A percentile compares a stretch with the other conserved stretches of the same genome.
Conservation (phyloP, 331 rosid genomes). For the Phaseolus coccineus region DNA sequence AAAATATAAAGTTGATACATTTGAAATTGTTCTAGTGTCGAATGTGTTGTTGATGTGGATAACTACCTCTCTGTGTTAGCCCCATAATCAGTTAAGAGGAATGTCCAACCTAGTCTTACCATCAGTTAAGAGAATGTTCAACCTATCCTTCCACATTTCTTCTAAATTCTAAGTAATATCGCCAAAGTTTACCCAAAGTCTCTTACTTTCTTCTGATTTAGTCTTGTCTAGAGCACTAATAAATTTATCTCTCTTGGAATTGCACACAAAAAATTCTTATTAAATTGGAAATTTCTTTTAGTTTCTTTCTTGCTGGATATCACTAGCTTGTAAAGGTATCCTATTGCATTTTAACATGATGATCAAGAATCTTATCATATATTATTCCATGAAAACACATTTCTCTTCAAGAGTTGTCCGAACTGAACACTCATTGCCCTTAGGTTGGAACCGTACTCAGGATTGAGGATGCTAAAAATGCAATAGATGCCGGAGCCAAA, state of each 20-base stretch:
- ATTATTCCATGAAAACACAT: conserved; percentile 7
- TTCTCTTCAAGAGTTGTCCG: conserved; percentile 35
- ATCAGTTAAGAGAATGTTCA: not conserved
- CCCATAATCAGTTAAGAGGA: not conserved
- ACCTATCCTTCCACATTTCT: not conserved
- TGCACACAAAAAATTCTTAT: not conserved
- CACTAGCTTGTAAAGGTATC: conserved; percentile 10
- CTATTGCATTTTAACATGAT: conserved; percentile 29
- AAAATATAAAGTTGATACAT: conserved; percentile 9
- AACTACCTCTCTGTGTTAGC: not conserved
- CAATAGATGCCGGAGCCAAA: conserved; percentile 81
- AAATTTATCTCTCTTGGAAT: conserved; percentile 3
- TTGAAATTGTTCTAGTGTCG: conserved; percentile 27
- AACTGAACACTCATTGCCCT: conserved; percentile 42
- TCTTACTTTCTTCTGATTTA: conserved; percentile 24
- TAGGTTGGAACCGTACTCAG: conserved; percentile 93
- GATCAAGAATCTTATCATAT: conserved; percentile 10
- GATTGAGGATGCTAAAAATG: conserved; percentile 77
- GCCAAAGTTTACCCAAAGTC: conserved; percentile 8
- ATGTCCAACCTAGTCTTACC: not conserved
- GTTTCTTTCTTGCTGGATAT: not conserved
- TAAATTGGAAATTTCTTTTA: not conserved
- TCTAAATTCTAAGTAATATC: not conserved
- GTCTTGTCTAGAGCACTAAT: not conserved
- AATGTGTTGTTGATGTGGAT: conserved; percentile 17